Conservation (phyloP, 371 early-diverging fungal genomes). For the Circinella umbellata region DNA sequence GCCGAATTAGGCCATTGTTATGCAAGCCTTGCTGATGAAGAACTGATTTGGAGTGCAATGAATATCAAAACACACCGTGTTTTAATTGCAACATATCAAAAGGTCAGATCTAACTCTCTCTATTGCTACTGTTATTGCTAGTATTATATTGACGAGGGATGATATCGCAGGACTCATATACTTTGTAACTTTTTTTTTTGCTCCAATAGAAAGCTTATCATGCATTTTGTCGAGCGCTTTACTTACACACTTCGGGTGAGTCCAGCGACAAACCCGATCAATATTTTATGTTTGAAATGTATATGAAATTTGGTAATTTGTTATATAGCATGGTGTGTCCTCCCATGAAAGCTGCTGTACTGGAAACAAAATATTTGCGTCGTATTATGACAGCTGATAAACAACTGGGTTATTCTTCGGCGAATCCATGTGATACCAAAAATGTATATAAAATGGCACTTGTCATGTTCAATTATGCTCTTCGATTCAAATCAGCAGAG, state of each 20-base stretch:
- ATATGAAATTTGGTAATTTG: constrained; percentile 64
- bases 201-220: constrained; percentile 58
- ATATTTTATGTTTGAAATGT: constrained; percentile 44
- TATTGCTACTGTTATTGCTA: too few relatives aligned
- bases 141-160: too few relatives aligned
- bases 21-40: constrained; percentile 65
- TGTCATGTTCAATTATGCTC: constrained; percentile 36
- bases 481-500: constrained; percentile 39
- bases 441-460: constrained; percentile 54
- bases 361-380: constrained; percentile 20
- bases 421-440: constrained; percentile 22
- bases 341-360: constrained; percentile 72
- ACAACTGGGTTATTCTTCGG: constrained; percentile 11
- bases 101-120: constrained; percentile 30
- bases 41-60: constrained; percentile 68
- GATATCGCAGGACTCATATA: too few relatives aligned
- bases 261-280: not conserved
- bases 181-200: not conserved
- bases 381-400: constrained; percentile 23
- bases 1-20: constrained; percentile 65
- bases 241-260: constrained; percentile 17
- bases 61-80: constrained; percentile 56
- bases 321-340: constrained; percentile 66
- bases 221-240: constrained; percentile 53
- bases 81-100: constrained; percentile 65